These are phyloP conservation scores for Ophiosphaerella narmari DNA, from an alignment of 2,329 filamentous ascomycete genomes.

Conservation along the genomic window DNA sequence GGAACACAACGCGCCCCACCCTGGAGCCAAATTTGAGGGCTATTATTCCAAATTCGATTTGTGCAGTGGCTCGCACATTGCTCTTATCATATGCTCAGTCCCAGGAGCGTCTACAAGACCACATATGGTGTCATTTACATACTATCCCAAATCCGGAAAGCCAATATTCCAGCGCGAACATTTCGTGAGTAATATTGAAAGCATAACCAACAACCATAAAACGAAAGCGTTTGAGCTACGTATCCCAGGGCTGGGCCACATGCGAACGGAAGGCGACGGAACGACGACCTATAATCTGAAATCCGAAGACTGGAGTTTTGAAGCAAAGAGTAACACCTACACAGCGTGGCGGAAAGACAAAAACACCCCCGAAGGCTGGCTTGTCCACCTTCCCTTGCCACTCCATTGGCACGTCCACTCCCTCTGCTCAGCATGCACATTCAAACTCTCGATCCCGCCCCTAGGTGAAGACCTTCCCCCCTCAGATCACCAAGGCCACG, in stretches of 20 bases:
- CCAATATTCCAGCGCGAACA: slow-evolving; percentile 50
- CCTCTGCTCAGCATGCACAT: slow-evolving; percentile 48
- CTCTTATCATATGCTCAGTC: slow-evolving; percentile 54
- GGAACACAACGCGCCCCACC: slow-evolving; percentile 53
- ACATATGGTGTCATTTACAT: slow-evolving; percentile 57
- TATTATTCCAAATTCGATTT: slow-evolving; percentile 58
- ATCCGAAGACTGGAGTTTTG: slow-evolving; percentile 45
- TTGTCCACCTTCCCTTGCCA: slow-evolving; percentile 54
- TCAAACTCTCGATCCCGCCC: slow-evolving; percentile 46
- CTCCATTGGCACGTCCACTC: slow-evolving; percentile 59
- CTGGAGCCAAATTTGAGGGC: slow-evolving; percentile 52
- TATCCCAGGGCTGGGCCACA: slow-evolving; percentile 47
- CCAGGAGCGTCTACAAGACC: slow-evolving; percentile 46
- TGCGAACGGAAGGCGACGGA: slow-evolving; percentile 42
- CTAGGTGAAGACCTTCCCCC: slow-evolving; percentile 23
- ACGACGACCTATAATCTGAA: slow-evolving; percentile 44
- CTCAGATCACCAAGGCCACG: slow-evolving; percentile 38
- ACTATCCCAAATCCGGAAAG: slow-evolving; percentile 46
- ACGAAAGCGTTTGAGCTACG: slow-evolving; percentile 48
- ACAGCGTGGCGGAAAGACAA: slow-evolving; percentile 46
- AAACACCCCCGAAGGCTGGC: slow-evolving; percentile 51
- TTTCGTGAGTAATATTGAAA: slow-evolving; percentile 49
- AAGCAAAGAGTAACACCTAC: slow-evolving; percentile 45
- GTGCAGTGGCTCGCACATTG: slow-evolving; percentile 52
- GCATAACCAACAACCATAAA: slow-evolving; percentile 27